Evolutionary conservation across 371 early-diverging fungal species (phyloP).

Genomic region (Haplosporangium sp.): DNA sequence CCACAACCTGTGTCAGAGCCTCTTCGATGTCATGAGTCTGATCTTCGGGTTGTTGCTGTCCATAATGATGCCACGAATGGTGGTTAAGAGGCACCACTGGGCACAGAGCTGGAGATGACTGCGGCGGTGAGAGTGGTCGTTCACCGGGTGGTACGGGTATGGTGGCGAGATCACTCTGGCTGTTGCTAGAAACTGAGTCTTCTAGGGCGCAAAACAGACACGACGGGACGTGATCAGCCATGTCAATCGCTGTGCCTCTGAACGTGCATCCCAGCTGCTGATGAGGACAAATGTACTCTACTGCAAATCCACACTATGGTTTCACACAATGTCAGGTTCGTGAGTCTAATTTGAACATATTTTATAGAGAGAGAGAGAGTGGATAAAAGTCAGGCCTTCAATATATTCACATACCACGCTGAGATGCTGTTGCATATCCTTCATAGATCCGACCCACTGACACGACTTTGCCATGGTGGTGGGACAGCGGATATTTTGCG

Average conservation of each 20-base stretch:
- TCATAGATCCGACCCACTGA: constrained; percentile 34
- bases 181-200: neutral
- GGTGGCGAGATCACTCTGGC: neutral
- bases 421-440: constrained; percentile 32
- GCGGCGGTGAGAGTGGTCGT: constrained; percentile 35
- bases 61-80: no score
- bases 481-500: constrained; percentile 34
- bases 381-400: neutral
- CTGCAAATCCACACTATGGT: constrained; percentile 25
- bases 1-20: neutral
- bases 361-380: neutral
- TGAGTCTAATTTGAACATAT: no score
- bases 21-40: neutral
- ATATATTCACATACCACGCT: constrained; percentile 9
- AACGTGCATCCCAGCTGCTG: constrained; percentile 23
- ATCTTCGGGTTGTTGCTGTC: neutral
- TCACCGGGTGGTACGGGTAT: neutral
- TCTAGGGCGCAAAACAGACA: constrained; percentile 23
- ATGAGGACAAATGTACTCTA: constrained; percentile 22
- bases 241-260: constrained; percentile 22
- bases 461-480: constrained; percentile 36
- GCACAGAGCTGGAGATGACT: constrained; percentile 22
- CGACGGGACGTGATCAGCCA: constrained; percentile 13
- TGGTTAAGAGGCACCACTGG: neutral
- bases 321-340: neutral